Evolutionary conservation across 2,329 filamentous ascomycete genomes (phyloP), one percentile per base, ranked within the genome.

Genomic region (Didymella keratinophila): DNA sequence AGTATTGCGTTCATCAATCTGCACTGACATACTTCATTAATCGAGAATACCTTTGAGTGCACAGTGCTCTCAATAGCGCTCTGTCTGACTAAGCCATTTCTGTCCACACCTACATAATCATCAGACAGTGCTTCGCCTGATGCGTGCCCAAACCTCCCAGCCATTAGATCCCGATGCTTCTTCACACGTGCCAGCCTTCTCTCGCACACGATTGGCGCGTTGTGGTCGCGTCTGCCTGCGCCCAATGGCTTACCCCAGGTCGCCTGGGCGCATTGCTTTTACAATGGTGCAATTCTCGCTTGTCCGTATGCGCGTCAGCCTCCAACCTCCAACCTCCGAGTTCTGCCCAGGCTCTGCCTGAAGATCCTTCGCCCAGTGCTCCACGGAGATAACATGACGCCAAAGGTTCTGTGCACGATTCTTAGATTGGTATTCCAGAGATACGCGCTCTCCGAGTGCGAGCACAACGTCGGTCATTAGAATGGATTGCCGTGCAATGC

Each of bases 311-410:
- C 34, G 34, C 34, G n/a, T 37, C 34, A 37, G 34, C 34, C 34
- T 37, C 34, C 34, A 37, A 37, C 34, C 34, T 37, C 16, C 34
- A 8, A 8, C 32, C 32, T 8, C 14, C 2, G n/a, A 10, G 6
- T 9, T 16, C 30, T 32, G 30, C 12, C 12, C 30, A 32, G 14
- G 12, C 30, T 32, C 30, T 32, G 14, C 12, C 27, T 28, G 27
- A 7, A 36, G 32, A 23, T 32, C 30, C 30, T 32, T 12, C 30
- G 11, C 9, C 1, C 32, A 6, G 32, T 39, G n/a, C 51, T 46
- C 18, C 27, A 39, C 47, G 47, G 54, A 57, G 34, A 52, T 47
- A 51, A 46, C 54, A 47, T 42, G 47, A 52, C 34, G 47, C 47
- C 18, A 46, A 42, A 18, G 21, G 12, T 32, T 45, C 27, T 14